Conservation (phyloP, 306 rosid species). For the Urtica urens region DNA sequence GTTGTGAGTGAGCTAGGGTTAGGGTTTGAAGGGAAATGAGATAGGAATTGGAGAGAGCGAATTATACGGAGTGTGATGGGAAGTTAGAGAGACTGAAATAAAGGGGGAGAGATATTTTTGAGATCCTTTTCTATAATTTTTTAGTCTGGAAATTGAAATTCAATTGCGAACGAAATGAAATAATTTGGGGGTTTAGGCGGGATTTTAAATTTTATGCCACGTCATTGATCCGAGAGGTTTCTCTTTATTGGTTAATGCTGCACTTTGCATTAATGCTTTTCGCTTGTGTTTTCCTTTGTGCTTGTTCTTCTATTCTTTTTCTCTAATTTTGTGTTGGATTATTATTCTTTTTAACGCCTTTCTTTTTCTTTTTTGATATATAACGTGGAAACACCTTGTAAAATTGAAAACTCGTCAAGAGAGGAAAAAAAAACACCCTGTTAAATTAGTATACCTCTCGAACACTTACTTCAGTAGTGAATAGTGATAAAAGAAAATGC, state of each 20-base stretch:
- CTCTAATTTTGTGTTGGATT: not conserved
- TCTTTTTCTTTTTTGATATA: too few species aligned
- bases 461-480: too few species aligned
- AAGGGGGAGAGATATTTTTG: constrained; percentile 37
- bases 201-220: constrained; percentile 68
- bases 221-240: constrained; percentile 42
- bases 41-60: constrained; percentile 1
- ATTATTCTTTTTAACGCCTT: not conserved
- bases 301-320: not conserved
- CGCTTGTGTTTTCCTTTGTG: constrained; percentile 7
- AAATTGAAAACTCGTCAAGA: not conserved
- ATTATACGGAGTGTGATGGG: not conserved
- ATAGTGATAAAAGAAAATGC: too few species aligned
- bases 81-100: not conserved
- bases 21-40: constrained; percentile 30
- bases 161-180: constrained; percentile 69
- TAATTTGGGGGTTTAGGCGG: constrained; percentile 70
- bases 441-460: too few species aligned
- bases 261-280: constrained; percentile 19
- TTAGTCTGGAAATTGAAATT: constrained; percentile 69
- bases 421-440: not conserved
- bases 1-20: constrained; percentile 7
- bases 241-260: constrained; percentile 26
- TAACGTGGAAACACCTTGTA: too few species aligned
- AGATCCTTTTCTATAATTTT: not conserved